phyloP scores from a whole-genome alignment of 225 moss, liverwort and hornwort genomes.

The Marchantia polymorpha region DNA sequence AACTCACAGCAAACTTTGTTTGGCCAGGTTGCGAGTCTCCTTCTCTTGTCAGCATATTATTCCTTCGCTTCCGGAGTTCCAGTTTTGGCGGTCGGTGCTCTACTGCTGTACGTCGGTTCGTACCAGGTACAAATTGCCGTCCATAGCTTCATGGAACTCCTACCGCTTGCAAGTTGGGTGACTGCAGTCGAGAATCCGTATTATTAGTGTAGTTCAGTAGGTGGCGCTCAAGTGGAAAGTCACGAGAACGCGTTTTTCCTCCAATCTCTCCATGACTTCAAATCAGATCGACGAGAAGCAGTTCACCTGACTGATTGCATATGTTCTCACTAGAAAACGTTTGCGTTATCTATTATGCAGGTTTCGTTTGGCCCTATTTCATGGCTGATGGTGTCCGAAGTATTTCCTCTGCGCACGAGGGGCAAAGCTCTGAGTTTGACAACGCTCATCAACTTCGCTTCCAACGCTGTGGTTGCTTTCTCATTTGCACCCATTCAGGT shows the following conservation, averaged over 20 bases:
- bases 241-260: not conserved
- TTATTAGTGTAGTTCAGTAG: not conserved
- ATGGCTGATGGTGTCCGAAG: conserved; percentile 96
- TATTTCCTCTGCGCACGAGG: conserved; percentile 80
- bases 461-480: conserved; percentile 87
- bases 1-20: no score
- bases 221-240: not conserved
- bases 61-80: conserved; percentile 65
- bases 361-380: conserved; percentile 94
- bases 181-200: not conserved
- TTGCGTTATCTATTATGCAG: conserved; percentile 3
- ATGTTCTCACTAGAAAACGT: not conserved
- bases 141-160: not conserved
- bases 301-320: not conserved
- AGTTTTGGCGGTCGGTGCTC: conserved; percentile 63
- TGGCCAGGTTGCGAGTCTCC: conserved; percentile 51
- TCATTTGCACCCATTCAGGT: conserved; percentile 90
- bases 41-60: conserved; percentile 71
- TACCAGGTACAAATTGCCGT: conserved; percentile 49
- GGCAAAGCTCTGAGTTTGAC: conserved; percentile 81
- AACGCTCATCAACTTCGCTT: conserved; percentile 81
- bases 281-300: not conserved
- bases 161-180: no score
- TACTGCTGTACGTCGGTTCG: conserved; percentile 84
- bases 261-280: not conserved